Conservation (phyloP, 2,329 filamentous ascomycete species). For the Aureobasidium musti region DNA sequence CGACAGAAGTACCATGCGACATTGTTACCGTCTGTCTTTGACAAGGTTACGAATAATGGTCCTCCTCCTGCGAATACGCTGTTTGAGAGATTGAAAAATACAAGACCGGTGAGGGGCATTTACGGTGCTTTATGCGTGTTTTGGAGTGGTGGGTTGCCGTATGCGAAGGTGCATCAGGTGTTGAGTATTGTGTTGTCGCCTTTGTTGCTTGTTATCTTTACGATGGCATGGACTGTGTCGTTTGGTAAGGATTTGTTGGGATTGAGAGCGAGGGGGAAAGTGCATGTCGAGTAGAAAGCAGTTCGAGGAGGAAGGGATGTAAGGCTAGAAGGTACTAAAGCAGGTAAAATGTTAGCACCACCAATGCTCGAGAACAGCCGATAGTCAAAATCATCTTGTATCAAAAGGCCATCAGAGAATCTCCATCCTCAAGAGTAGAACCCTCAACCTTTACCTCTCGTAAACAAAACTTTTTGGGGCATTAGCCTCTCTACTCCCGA, state of each 20-base stretch:
- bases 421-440: no score
- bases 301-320: no score
- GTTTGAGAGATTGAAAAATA: constrained; percentile 38
- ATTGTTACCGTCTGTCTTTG: constrained; percentile 66
- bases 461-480: no score
- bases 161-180: constrained; percentile 27
- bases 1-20: constrained; percentile 64
- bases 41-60: constrained; percentile 64
- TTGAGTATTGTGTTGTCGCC: constrained; percentile 15
- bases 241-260: constrained; percentile 8
- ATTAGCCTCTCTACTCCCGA: no score
- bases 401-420: no score
- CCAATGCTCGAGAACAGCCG: no score
- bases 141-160: constrained; percentile 32
- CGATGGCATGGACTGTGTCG: background rate
- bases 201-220: background rate
- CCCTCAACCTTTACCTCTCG: no score
- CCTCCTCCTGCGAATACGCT: constrained; percentile 36
- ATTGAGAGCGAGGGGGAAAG: background rate
- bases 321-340: no score
- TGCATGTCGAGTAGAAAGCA: constrained; percentile 3
- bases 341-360: no score
- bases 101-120: constrained; percentile 44
- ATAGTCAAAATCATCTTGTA: no score
- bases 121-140: constrained; percentile 46